A percentile compares a stretch with the other conserved stretches of the same genome.
phyloP scores from a whole-genome alignment of 139 green algal genomes.

The Astrephomene gubernaculifera region DNA sequence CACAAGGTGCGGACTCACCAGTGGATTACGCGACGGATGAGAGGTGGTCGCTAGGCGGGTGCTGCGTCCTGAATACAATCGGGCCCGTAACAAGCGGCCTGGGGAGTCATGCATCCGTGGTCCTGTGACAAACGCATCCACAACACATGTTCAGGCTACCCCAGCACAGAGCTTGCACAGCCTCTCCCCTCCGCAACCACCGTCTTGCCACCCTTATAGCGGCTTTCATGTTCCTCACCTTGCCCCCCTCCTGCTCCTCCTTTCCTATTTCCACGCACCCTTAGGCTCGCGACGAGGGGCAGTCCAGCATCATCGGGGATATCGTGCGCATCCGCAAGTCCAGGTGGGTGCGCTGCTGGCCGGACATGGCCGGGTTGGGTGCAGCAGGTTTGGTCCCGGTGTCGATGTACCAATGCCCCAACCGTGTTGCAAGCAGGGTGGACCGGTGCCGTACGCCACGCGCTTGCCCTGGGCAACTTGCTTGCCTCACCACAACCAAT shows the following conservation, averaged over 20 bases:
- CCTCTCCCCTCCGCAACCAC: too few species aligned
- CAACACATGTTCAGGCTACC: too few species aligned
- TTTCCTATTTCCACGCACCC: neutral
- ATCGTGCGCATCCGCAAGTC: slow-evolving; percentile 60
- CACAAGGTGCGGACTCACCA: slow-evolving; percentile 57
- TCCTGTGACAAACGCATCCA: too few species aligned
- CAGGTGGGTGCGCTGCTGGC: neutral
- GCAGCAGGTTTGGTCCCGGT: neutral
- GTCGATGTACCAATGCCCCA: neutral
- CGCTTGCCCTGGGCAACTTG: neutral
- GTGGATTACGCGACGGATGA: too few species aligned
- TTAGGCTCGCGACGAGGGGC: slow-evolving; percentile 62
- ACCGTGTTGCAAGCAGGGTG: neutral
- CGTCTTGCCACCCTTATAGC: neutral
- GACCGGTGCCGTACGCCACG: neutral
- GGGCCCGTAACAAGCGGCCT: too few species aligned
- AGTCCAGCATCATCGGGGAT: slow-evolving; percentile 66
- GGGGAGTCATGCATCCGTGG: too few species aligned
- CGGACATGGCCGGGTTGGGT: neutral
- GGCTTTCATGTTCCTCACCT: neutral
- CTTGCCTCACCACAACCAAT: neutral
- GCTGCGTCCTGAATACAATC: too few species aligned
- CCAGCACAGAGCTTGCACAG: neutral
- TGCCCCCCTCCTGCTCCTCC: neutral
- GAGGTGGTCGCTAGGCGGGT: too few species aligned